Evolutionary conservation across 176 grass and related monocot species (phyloP).

Genomic region (Raddia guianensis): DNA sequence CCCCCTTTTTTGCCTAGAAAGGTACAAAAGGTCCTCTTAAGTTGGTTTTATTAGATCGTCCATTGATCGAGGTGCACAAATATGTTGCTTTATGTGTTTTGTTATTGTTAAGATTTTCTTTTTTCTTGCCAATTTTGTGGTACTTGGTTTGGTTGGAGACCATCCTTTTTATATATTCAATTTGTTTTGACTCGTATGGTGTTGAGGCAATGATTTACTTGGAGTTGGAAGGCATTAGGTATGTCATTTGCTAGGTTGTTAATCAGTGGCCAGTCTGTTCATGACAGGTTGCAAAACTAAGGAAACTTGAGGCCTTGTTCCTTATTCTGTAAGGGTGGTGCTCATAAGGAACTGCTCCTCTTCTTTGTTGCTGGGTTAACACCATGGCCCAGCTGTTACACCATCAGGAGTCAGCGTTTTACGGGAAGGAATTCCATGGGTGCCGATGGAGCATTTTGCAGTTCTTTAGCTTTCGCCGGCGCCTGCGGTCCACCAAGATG

Average conservation of each 20-base stretch:
- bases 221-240: slow-evolving; percentile 28
- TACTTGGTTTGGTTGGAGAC: slow-evolving; percentile 37
- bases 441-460: slow-evolving; percentile 66
- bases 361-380: slow-evolving; percentile 32
- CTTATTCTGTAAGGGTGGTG: slow-evolving; percentile 33
- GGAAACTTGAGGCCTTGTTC: slow-evolving; percentile 19
- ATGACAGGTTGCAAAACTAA: slow-evolving; percentile 39
- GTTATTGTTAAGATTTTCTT: slow-evolving; percentile 26
- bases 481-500: slow-evolving; percentile 47
- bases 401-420: slow-evolving; percentile 57
- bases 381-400: slow-evolving; percentile 59
- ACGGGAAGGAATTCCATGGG: slow-evolving; percentile 63
- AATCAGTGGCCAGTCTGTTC: slow-evolving; percentile 46
- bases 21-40: slow-evolving; percentile 12
- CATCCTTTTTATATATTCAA: slow-evolving; percentile 31
- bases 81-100: slow-evolving; percentile 33
- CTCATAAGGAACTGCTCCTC: slow-evolving; percentile 29
- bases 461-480: slow-evolving; percentile 68
- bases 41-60: slow-evolving; percentile 22
- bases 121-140: slow-evolving; percentile 35
- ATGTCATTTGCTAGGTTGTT: slow-evolving; percentile 29
- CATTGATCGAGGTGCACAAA: slow-evolving; percentile 11
- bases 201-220: slow-evolving; percentile 17
- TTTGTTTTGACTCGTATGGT: slow-evolving; percentile 34
- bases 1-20: slow-evolving; percentile 4